A percentile compares a stretch with the other conserved stretches of the same genome.
Conservation (phyloP, 768 basidiomycete species). For the Tricholoma bakamatsutake region DNA sequence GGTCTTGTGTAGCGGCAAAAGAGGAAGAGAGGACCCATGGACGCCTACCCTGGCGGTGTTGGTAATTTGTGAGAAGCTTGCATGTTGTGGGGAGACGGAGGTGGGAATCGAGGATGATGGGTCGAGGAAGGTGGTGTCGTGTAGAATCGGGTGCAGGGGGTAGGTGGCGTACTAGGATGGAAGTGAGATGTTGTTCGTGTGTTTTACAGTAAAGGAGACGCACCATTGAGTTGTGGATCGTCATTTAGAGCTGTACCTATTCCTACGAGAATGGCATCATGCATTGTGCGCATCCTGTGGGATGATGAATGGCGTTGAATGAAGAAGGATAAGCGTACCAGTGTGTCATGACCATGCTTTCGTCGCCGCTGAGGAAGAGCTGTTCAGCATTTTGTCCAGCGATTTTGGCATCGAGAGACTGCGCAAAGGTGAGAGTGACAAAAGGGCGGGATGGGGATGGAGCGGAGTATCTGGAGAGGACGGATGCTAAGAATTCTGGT, state of each 20-base stretch:
- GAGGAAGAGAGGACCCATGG: slow-evolving; percentile 64
- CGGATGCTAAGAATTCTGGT: slow-evolving; percentile 14
- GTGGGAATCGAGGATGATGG: slow-evolving; percentile 76
- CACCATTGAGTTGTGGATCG: slow-evolving; percentile 91
- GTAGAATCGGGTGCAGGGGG: slow-evolving; percentile 23
- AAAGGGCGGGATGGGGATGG: slow-evolving; percentile 35
- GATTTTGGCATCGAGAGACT: slow-evolving; percentile 85
- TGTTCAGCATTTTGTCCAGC: slow-evolving; percentile 69
- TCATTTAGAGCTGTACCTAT: slow-evolving; percentile 88
- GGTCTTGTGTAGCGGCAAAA: slow-evolving; percentile 18
- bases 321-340: slow-evolving; percentile 47
- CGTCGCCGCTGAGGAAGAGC: slow-evolving; percentile 75
- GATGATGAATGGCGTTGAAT: not conserved
- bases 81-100: slow-evolving; percentile 62
- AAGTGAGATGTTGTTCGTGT: not conserved
- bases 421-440: slow-evolving; percentile 82
- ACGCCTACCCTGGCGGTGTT: slow-evolving; percentile 49
- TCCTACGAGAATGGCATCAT: slow-evolving; percentile 90
- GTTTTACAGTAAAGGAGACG: slow-evolving; percentile 15
- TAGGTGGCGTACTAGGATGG: slow-evolving; percentile 47
- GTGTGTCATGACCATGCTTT: slow-evolving; percentile 93
- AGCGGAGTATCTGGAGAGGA: slow-evolving; percentile 16
- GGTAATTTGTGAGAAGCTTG: slow-evolving; percentile 66
- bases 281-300: slow-evolving; percentile 81
- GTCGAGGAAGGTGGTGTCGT: slow-evolving; percentile 57